Percentiles rank a stretch among this genome's conserved stretches.
These are phyloP conservation scores for Saccharum officinarum DNA, from an alignment of 176 grass and related monocot genomes.

Conservation along the genomic window DNA sequence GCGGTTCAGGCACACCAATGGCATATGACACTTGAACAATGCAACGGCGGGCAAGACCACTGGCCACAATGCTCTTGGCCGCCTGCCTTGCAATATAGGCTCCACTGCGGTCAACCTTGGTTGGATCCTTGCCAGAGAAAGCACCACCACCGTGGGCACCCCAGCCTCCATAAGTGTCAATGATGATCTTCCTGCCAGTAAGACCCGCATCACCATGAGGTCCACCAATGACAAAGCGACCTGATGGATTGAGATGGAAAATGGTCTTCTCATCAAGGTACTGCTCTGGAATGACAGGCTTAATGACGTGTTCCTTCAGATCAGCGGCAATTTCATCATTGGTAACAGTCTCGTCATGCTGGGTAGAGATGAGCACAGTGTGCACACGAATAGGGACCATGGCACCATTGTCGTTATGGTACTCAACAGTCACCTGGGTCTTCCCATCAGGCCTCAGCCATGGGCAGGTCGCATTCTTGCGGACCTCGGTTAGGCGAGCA, in stretches of 20 bases:
- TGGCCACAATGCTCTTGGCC: constrained; percentile 53
- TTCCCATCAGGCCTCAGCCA: constrained; percentile 71
- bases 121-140: constrained; percentile 60
- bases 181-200: constrained; percentile 57
- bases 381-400: constrained; percentile 58
- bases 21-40: constrained; percentile 55
- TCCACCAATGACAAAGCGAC: constrained; percentile 52
- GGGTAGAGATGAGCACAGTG: constrained; percentile 62
- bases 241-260: constrained; percentile 61
- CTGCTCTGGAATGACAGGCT: constrained; percentile 51
- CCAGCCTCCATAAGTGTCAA: constrained; percentile 59
- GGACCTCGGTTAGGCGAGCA: constrained; percentile 58
- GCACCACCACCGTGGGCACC: constrained; percentile 55
- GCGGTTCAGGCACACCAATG: constrained; percentile 51
- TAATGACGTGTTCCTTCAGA: constrained; percentile 58
- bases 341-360: constrained; percentile 57
- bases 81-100: constrained; percentile 55
- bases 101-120: constrained; percentile 57
- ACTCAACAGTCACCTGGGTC: constrained; percentile 68
- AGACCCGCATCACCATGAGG: constrained; percentile 61
- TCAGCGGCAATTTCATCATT: constrained; percentile 50
- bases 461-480: constrained; percentile 55
- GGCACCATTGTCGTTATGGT: constrained; percentile 47
- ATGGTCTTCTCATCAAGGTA: constrained; percentile 68
- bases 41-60: constrained; percentile 47